Evolutionary conservation across 78 protist genomes (phyloP).

Genomic region (Emiliania huxleyi): DNA sequence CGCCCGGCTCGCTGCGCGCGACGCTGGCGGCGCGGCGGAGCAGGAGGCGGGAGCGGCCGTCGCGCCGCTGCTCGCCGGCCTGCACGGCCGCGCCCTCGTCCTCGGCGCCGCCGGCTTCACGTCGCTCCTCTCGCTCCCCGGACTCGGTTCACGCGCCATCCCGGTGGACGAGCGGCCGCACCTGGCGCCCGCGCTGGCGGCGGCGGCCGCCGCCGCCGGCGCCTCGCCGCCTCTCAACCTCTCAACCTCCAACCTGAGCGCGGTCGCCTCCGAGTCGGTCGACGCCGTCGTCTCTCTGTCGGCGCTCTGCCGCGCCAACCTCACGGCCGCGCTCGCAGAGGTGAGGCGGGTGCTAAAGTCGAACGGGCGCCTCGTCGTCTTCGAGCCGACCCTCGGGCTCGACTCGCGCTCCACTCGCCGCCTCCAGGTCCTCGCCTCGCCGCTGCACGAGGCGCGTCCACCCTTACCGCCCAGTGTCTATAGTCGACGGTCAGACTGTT

Average conservation of each 20-base stretch:
- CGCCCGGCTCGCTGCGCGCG: not conserved
- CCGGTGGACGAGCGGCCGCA: not conserved
- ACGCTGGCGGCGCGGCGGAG: not conserved
- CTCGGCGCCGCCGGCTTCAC: not conserved
- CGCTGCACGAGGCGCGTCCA: not conserved
- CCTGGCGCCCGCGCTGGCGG: not conserved
- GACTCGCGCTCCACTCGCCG: not conserved
- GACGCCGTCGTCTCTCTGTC: not conserved
- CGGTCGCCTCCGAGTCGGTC: not conserved
- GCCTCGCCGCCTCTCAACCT: not conserved
- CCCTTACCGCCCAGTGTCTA: not conserved
- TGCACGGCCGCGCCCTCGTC: not conserved
- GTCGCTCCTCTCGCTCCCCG: not conserved
- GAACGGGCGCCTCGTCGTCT: not conserved
- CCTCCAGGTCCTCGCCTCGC: not conserved
- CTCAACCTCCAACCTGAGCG: not conserved
- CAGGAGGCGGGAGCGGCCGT: not conserved
- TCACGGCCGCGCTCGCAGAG: not conserved
- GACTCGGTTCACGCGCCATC: not conserved
- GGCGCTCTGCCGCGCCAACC: not conserved
- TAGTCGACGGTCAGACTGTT: not conserved
- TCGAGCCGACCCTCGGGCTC: not conserved
- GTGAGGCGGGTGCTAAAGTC: not conserved
- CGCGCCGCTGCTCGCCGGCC: not conserved
- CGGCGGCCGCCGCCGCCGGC: not conserved